Conservation (phyloP, 2,329 filamentous ascomycete species). For the Nigrospora oryzae region DNA sequence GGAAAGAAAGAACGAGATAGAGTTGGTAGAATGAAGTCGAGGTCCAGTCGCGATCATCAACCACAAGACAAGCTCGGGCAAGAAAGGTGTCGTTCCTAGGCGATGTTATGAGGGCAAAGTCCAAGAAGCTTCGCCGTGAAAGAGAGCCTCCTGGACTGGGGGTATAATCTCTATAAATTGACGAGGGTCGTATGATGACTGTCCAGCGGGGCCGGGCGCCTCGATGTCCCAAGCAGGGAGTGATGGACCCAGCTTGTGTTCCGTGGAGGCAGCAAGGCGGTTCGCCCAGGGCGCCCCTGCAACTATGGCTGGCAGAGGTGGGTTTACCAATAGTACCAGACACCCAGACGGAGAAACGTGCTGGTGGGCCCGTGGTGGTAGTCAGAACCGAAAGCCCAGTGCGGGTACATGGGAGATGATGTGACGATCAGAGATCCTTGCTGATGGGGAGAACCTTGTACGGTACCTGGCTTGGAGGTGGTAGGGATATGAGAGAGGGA, state of each 20-base stretch:
- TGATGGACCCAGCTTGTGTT: constrained; percentile 29
- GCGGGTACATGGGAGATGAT: too few species aligned
- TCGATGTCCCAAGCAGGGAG: constrained; percentile 24
- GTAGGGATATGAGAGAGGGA: constrained; percentile 27
- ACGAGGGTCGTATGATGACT: constrained; percentile 26
- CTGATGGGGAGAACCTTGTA: constrained; percentile 20
- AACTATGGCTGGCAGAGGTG: constrained; percentile 34
- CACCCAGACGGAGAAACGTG: constrained; percentile 1
- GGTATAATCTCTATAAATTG: constrained; percentile 26
- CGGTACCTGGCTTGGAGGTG: constrained; percentile 30
- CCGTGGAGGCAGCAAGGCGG: constrained; percentile 30
- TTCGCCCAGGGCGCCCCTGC: constrained; percentile 27
- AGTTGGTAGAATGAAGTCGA: background rate
- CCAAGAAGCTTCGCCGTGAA: background rate
- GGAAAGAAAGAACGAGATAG: too few species aligned
- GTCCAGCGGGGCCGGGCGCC: constrained; percentile 29
- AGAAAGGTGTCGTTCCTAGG: too few species aligned
- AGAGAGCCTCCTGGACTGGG: constrained; percentile 12
- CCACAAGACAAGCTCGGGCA: too few species aligned
- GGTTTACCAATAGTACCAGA: constrained; percentile 33
- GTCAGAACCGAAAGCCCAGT: too few species aligned
- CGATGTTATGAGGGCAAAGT: too few species aligned
- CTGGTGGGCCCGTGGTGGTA: too few species aligned
- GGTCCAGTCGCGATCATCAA: background rate
- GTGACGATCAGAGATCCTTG: constrained; percentile 16